These are phyloP conservation scores for Petunia axillaris DNA, from an alignment of 257 asterid species.

Conservation along the genomic window DNA sequence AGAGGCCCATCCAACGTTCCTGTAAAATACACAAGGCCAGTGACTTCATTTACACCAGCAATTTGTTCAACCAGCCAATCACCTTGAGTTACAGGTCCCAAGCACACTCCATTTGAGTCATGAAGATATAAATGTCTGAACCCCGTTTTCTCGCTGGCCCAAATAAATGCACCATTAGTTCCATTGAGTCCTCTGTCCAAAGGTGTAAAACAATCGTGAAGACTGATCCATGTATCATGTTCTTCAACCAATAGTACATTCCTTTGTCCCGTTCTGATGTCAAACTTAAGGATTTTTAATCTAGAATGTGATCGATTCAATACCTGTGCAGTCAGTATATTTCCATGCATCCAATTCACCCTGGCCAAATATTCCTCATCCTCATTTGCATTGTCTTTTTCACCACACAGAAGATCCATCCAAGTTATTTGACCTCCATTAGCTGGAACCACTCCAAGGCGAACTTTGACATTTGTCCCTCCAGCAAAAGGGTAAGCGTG, in stretches of 20 bases:
- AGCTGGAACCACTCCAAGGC: slow-evolving; percentile 72
- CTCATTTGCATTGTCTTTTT: slow-evolving; percentile 38
- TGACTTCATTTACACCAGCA: slow-evolving; percentile 80
- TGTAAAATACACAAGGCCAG: slow-evolving; percentile 70
- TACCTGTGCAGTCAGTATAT: slow-evolving; percentile 83
- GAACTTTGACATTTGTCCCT: slow-evolving; percentile 73
- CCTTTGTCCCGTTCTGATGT: slow-evolving; percentile 70
- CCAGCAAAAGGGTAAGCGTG: slow-evolving; percentile 96
- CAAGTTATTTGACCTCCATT: slow-evolving; percentile 73
- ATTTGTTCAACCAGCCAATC: slow-evolving; percentile 95
- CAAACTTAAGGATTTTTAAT: slow-evolving; percentile 72
- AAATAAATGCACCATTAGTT: slow-evolving; percentile 69
- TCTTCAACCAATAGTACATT: slow-evolving; percentile 74
- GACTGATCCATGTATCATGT: slow-evolving; percentile 78
- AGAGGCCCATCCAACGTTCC: slow-evolving; percentile 80
- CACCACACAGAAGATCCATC: slow-evolving; percentile 91
- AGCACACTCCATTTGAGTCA: slow-evolving; percentile 63
- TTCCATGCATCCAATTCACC: slow-evolving; percentile 89
- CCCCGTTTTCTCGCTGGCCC: slow-evolving; percentile 95
- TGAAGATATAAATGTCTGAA: slow-evolving; percentile 81
- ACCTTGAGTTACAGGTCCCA: slow-evolving; percentile 87
- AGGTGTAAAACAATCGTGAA: slow-evolving; percentile 90
- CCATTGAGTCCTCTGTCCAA: slow-evolving; percentile 60
- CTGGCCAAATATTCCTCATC: slow-evolving; percentile 85
- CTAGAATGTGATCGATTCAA: slow-evolving; percentile 76